These are phyloP conservation scores for Lyophyllum atratum DNA, from an alignment of 768 basidiomycete species.

Conservation along the genomic window DNA sequence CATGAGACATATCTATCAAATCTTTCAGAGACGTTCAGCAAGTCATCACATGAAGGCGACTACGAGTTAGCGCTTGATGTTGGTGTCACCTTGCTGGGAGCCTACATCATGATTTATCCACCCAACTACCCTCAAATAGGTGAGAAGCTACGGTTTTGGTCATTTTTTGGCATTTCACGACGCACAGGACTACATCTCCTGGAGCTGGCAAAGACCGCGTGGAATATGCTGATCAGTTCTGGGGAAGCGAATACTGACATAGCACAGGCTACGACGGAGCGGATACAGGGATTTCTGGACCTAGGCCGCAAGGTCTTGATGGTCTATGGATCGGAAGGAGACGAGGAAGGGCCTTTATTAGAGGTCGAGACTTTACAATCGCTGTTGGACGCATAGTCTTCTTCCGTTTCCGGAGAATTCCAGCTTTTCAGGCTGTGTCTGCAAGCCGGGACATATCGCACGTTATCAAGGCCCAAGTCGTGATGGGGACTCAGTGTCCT, in stretches of 20 bases:
- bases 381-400: conserved; percentile 32
- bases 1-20: conserved; percentile 58
- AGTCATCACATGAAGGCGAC: conserved; percentile 66
- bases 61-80: conserved; percentile 51
- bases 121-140: conserved; percentile 82
- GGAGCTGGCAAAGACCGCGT: conserved; percentile 75
- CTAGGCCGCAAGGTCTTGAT: conserved; percentile 42
- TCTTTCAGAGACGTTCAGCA: conserved; percentile 66
- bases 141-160: conserved; percentile 28
- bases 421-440: not conserved
- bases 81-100: conserved; percentile 60
- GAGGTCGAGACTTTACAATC: conserved; percentile 50
- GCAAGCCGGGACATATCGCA: not conserved
- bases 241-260: conserved; percentile 19
- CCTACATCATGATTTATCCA: conserved; percentile 75
- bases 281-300: conserved; percentile 37
- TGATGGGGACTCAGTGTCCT: not conserved
- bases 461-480: not conserved
- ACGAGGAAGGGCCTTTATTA: conserved; percentile 56
- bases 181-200: conserved; percentile 71
- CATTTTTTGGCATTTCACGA: not conserved
- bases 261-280: conserved; percentile 25
- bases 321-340: conserved; percentile 63
- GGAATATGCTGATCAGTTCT: conserved; percentile 58
- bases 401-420: not conserved